Percentiles rank a stretch among this genome's conserved stretches.
These are phyloP conservation scores for Penicillium sp. DNA, from an alignment of 2,329 filamentous ascomycete species.

Conservation along the genomic window DNA sequence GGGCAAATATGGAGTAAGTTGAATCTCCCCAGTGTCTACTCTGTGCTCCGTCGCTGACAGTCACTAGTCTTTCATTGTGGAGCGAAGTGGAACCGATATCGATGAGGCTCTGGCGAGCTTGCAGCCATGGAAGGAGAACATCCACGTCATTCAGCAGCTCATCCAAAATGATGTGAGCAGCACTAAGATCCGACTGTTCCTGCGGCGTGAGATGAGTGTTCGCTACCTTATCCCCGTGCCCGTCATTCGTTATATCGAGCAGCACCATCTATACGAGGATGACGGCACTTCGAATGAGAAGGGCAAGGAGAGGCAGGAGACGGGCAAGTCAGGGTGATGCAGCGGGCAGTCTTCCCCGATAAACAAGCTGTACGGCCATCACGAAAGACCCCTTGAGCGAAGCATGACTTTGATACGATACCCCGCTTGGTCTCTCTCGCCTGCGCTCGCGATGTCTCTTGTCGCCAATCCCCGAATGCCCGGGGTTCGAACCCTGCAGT, in stretches of 20 bases:
- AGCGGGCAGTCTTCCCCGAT: not conserved
- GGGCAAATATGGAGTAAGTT: slow-evolving; percentile 67
- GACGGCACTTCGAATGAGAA: slow-evolving; percentile 40
- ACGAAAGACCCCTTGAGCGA: slow-evolving; percentile 14
- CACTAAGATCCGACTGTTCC: slow-evolving; percentile 77
- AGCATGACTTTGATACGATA: slow-evolving; percentile 24
- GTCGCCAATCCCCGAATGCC: not conserved
- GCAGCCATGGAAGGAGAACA: slow-evolving; percentile 80
- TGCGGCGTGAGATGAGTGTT: slow-evolving; percentile 79
- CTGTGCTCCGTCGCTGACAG: slow-evolving; percentile 2
- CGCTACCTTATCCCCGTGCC: slow-evolving; percentile 73
- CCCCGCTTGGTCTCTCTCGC: slow-evolving; percentile 16
- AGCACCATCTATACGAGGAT: slow-evolving; percentile 66
- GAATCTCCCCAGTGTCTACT: not conserved
- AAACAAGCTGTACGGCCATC: slow-evolving; percentile 5
- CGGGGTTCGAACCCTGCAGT: not conserved
- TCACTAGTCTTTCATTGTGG: slow-evolving; percentile 70
- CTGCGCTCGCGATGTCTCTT: not conserved
- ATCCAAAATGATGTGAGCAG: slow-evolving; percentile 85
- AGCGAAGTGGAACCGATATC: slow-evolving; percentile 84
- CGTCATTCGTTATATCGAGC: slow-evolving; percentile 73
- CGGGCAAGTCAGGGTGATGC: slow-evolving; percentile 29
- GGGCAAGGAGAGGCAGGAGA: slow-evolving; percentile 34
- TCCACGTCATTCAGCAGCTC: slow-evolving; percentile 84
- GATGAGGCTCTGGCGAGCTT: slow-evolving; percentile 83